Percentiles rank a stretch among this genome's conserved stretches.
Conservation (phyloP, 2,329 filamentous ascomycete genomes). For the Talaromyces atroroseus region DNA sequence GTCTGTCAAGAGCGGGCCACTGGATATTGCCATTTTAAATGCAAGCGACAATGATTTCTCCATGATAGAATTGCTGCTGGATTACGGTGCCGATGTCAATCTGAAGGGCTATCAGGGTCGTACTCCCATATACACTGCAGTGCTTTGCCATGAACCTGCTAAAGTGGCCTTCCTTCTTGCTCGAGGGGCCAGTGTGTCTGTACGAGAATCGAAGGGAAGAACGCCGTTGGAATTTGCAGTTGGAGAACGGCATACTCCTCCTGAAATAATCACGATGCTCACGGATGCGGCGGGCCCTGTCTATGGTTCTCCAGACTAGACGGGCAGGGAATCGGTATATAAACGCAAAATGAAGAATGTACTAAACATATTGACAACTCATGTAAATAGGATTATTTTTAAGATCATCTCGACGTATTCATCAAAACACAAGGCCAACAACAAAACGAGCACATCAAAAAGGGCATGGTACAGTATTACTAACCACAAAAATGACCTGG, state of each 20-base stretch:
- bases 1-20: background rate
- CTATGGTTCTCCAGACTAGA: background rate
- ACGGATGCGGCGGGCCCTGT: background rate
- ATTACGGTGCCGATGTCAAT: background rate
- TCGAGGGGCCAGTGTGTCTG: background rate
- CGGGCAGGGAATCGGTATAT: background rate
- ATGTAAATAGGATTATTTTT: background rate
- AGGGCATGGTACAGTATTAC: no score
- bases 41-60: background rate
- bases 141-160: background rate
- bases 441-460: background rate
- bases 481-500: background rate
- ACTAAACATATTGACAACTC: no score
- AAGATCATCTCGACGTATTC: background rate
- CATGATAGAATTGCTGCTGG: background rate
- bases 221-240: background rate
- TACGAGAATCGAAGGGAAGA: background rate
- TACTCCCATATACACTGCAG: background rate
- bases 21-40: background rate
- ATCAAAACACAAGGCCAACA: background rate
- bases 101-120: background rate
- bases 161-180: background rate
- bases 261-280: background rate
- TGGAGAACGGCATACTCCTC: background rate
- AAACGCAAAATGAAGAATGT: background rate